Conservation (phyloP, 2,329 filamentous ascomycete genomes). For the Leptographium lundbergii region DNA sequence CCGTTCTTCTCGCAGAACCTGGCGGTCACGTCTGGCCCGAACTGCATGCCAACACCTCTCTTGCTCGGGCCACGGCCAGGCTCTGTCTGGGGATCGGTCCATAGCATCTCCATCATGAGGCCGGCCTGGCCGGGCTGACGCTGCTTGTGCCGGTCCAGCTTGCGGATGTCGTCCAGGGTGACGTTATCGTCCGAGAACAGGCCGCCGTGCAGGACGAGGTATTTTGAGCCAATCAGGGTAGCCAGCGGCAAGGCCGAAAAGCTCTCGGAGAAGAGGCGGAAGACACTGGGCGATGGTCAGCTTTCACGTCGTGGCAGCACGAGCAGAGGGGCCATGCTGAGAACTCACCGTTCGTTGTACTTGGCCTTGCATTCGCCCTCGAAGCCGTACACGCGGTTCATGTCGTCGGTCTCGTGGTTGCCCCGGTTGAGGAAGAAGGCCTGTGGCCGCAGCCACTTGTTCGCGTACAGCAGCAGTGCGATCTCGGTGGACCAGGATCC, state of each 20-base stretch:
- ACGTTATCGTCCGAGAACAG: conserved; percentile 92
- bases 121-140: conserved; percentile 64
- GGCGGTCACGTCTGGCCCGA: conserved; percentile 92
- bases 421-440: conserved; percentile 93
- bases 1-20: conserved; percentile 94
- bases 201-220: conserved; percentile 84
- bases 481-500: conserved; percentile 99
- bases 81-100: conserved; percentile 86
- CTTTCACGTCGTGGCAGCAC: neutral
- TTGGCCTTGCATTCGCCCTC: conserved; percentile 98
- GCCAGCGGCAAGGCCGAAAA: conserved; percentile 91
- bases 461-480: conserved; percentile 81
- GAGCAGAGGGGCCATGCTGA: neutral
- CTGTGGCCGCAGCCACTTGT: conserved; percentile 86
- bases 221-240: conserved; percentile 82
- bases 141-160: conserved; percentile 27
- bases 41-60: conserved; percentile 90
- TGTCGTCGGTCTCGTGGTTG: conserved; percentile 98
- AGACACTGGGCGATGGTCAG: conserved; percentile 40
- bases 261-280: conserved; percentile 96
- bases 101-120: conserved; percentile 99
- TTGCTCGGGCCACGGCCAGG: conserved; percentile 89
- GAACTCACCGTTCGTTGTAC: conserved; percentile 64
- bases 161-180: conserved; percentile 79
- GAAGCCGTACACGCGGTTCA: conserved; percentile 98